Evolutionary conservation across 1,284 basidiomycete genomes (phyloP).

Genomic region (Coniferiporia sulphurascens): DNA sequence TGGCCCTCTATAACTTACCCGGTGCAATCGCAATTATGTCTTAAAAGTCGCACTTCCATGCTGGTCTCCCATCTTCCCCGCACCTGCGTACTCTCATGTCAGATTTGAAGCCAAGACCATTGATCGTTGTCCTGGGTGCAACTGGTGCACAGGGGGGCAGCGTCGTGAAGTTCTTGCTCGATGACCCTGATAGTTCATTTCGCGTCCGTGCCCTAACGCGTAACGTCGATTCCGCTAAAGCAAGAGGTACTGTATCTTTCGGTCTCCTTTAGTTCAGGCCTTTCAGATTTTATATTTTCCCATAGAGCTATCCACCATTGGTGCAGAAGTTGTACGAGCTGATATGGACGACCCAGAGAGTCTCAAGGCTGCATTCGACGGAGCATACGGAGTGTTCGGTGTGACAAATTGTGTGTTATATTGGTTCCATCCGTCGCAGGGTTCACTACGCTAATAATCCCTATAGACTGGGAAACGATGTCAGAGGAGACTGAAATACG

Average conservation of each 20-base stretch:
- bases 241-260: constrained; percentile 15
- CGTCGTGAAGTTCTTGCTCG: constrained; percentile 17
- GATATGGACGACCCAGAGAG: constrained; percentile 20
- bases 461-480: constrained; percentile 1
- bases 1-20: too few relatives aligned
- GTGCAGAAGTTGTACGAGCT: constrained; percentile 24
- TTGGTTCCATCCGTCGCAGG: not conserved
- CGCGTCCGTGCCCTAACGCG: constrained; percentile 20
- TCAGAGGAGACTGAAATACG: constrained; percentile 18
- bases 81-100: too few relatives aligned
- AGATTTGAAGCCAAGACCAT: not conserved
- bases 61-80: too few relatives aligned
- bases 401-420: constrained; percentile 26
- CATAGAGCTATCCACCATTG: constrained; percentile 6
- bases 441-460: not conserved
- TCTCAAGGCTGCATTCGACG: constrained; percentile 22
- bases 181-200: constrained; percentile 17
- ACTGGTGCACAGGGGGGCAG: constrained; percentile 18
- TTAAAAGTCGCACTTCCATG: too few relatives aligned
- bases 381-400: constrained; percentile 28
- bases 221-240: constrained; percentile 15
- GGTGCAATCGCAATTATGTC: too few relatives aligned
- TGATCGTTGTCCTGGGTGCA: constrained; percentile 17
- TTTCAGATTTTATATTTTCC: not conserved
- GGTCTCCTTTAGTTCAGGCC: too few relatives aligned